Base-by-base conservation (phyloP, 73 alveolate genomes). In the Paramecium octaurelia region DNA sequence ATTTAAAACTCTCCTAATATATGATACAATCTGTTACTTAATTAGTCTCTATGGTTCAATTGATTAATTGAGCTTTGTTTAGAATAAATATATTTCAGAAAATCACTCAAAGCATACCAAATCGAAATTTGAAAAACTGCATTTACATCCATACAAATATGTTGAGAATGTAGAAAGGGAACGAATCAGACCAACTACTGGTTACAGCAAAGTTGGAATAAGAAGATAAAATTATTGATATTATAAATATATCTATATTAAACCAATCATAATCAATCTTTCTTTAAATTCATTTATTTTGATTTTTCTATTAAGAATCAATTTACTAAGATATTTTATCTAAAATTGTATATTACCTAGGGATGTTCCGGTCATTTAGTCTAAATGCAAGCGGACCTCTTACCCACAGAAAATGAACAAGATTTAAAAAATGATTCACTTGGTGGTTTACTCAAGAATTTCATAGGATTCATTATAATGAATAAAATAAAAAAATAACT, bases 11-110 rank as follows among this genome's bases (percentile, higher is more conserved):
- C 34, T 80, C 12, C 23, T 24, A 21, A 42, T 80, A 1, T 80
- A 80, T 80, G 76, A 80, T 44, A 80, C 91, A 8, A 20, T 80
- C 6, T 80, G 91, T 12, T 80, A 43, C 16, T 24, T 80, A 43
- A 80, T 80, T 80, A 80, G 73, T 80, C 46, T 80, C 10, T 80
- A 80, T 80, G 91, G 91, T 8, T 44, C 76, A 7, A 46, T 48
- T 46, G 57, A 40, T 23, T 80, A 44, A 24, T 24, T 80, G 18
- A 35, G 91, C 6, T 21, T 44, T 42, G 91, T 42, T 24, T 24
- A 80, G 12, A 46, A 73, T 73, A 73, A 73, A 35, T 73, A 29
- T 38, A 21, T 73, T 16, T 21, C 40, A 12, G 87, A 36, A 40
- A 73, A 73, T 4, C 46, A 36, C n/a, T 73, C 75, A 24, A 80